A percentile compares a stretch with the other conserved stretches of the same genome.
phyloP scores from a whole-genome alignment of 805 yeast species.

The Candida corydali region DNA sequence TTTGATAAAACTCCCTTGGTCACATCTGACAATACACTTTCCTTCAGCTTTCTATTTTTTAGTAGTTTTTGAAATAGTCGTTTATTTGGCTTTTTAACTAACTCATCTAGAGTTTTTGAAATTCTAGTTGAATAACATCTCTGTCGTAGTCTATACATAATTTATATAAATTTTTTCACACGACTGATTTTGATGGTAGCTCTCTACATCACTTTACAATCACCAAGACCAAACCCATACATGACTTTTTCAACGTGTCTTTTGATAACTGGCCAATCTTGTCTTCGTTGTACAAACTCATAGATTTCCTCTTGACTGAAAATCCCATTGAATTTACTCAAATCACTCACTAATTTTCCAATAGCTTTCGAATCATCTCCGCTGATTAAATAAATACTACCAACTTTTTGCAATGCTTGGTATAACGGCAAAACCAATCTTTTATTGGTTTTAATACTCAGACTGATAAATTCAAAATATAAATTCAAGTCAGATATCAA shows the following conservation, averaged over 20 bases:
- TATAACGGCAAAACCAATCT: conserved; percentile 72
- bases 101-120: not conserved
- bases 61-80: not conserved
- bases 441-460: conserved; percentile 49
- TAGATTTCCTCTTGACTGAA: conserved; percentile 92
- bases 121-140: conserved; percentile 5
- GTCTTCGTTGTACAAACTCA: conserved; percentile 81
- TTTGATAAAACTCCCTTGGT: not conserved
- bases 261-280: conserved; percentile 79
- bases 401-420: conserved; percentile 77
- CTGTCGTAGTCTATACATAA: conserved; percentile 5
- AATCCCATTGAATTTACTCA: conserved; percentile 82
- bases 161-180: conserved; percentile 2
- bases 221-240: conserved; percentile 83
- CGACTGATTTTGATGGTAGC: conserved; percentile 4
- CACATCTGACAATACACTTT: not conserved
- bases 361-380: conserved; percentile 74
- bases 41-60: not conserved
- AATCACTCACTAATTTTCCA: conserved; percentile 78
- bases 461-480: conserved; percentile 64
- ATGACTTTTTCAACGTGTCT: conserved; percentile 88
- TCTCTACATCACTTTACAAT: conserved; percentile 49
- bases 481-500: conserved; percentile 78
- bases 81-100: not conserved
- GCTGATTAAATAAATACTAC: conserved; percentile 72